Conservation (phyloP, 768 basidiomycete species). For the Boletus insuetus region DNA sequence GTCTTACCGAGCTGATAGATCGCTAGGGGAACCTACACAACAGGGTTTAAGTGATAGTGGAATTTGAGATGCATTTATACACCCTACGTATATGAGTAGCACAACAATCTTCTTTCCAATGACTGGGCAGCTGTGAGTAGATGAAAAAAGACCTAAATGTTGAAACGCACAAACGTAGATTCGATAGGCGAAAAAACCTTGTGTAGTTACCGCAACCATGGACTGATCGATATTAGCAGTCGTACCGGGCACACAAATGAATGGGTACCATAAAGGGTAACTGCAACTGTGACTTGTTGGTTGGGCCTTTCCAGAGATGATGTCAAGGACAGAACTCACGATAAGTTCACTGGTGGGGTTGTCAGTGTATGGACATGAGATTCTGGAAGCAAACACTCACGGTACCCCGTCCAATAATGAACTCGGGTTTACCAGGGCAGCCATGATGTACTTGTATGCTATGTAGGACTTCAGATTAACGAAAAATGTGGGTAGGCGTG, state of each 20-base stretch:
- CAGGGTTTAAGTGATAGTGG: not conserved
- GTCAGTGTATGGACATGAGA: not conserved
- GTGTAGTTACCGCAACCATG: not conserved
- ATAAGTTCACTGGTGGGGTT: not conserved
- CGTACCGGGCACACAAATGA: not conserved
- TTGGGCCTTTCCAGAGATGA: not conserved
- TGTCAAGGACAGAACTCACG: not conserved
- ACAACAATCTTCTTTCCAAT: not conserved
- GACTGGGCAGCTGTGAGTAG: conserved; percentile 4
- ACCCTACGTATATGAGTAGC: conserved; percentile 13
- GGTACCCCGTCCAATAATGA: not conserved
- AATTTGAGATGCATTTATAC: not conserved
- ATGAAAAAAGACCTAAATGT: too few relatives aligned
- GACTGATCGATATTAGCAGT: conserved; percentile 1
- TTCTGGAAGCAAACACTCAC: not conserved
- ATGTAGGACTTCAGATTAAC: not conserved
- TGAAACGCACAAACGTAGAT: conserved; percentile 8
- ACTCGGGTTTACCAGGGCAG: not conserved
- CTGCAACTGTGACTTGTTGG: conserved; percentile 7
- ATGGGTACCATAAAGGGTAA: not conserved
- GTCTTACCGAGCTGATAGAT: conserved; percentile 11
- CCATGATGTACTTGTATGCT: conserved; percentile 10
- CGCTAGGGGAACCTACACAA: not conserved
- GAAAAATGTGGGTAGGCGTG: too few relatives aligned
- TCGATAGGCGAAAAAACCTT: conserved; percentile 13